Evolutionary conservation across 2,329 filamentous ascomycete species (phyloP).

Genomic region (Trichothecium roseum): DNA sequence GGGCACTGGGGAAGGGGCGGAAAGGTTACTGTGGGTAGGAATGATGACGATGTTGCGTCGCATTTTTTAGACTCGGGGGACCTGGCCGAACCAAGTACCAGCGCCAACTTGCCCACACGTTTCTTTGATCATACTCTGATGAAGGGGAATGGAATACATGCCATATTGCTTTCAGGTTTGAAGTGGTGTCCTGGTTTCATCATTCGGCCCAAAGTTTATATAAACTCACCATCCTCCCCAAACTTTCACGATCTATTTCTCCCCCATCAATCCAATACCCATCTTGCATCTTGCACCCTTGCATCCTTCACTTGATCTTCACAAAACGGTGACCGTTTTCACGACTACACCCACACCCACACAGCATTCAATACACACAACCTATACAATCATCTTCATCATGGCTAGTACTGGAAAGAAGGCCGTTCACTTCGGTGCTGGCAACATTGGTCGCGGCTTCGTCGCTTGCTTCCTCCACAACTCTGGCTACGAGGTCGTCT

Average conservation of each 20-base stretch:
- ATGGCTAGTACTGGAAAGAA: slow-evolving; percentile 45
- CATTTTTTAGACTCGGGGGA: too few species aligned
- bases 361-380: slow-evolving; percentile 6
- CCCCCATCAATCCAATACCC: not conserved
- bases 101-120: too few species aligned
- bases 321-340: slow-evolving; percentile 2
- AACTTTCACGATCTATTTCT: not conserved
- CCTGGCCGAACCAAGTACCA: too few species aligned
- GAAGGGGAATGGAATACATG: too few species aligned
- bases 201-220: not conserved
- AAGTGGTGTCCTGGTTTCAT: too few species aligned
- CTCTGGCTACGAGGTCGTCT: slow-evolving; percentile 91
- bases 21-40: too few species aligned
- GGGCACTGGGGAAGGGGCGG: too few species aligned
- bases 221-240: slow-evolving; percentile 1
- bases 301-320: too few species aligned
- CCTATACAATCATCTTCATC: slow-evolving; percentile 13
- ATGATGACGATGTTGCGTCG: too few species aligned
- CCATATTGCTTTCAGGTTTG: too few species aligned
- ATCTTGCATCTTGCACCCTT: too few species aligned
- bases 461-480: slow-evolving; percentile 89
- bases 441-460: slow-evolving; percentile 79
- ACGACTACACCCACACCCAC: slow-evolving; percentile 1
- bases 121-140: too few species aligned
- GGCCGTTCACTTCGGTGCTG: slow-evolving; percentile 77